A percentile compares a stretch with the other conserved stretches of the same genome.
Evolutionary conservation across 176 grass and related monocot genomes (phyloP).

Genomic region (Paspalum vaginatum): DNA sequence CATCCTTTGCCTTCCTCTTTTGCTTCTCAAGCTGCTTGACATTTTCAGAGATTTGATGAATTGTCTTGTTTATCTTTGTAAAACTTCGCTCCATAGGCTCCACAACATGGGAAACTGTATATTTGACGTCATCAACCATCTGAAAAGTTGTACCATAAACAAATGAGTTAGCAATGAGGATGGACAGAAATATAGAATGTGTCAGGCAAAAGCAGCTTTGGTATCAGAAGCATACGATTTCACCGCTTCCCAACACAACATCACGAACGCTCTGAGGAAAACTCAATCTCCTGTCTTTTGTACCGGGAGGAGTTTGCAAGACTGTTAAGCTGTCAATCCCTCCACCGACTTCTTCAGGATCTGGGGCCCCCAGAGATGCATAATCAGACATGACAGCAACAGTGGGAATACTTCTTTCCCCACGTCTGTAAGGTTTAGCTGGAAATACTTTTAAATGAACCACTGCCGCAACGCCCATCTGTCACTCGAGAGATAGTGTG

Average conservation of each 20-base stretch:
- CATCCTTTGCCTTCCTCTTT: slow-evolving; percentile 90
- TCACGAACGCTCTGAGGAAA: slow-evolving; percentile 92
- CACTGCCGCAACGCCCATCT: slow-evolving; percentile 93
- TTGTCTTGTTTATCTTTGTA: slow-evolving; percentile 74
- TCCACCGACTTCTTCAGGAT: slow-evolving; percentile 84
- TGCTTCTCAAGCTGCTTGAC: slow-evolving; percentile 84
- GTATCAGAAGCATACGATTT: slow-evolving; percentile 74
- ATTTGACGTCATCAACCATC: slow-evolving; percentile 98
- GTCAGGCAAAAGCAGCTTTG: slow-evolving; percentile 16
- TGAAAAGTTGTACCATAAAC: slow-evolving; percentile 41
- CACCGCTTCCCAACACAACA: slow-evolving; percentile 84
- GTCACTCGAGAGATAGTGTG: slow-evolving; percentile 33
- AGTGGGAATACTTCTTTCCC: slow-evolving; percentile 78
- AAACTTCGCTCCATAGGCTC: slow-evolving; percentile 87
- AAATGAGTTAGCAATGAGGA: background rate
- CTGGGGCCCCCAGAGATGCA: slow-evolving; percentile 79
- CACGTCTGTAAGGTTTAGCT: slow-evolving; percentile 74
- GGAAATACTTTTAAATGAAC: slow-evolving; percentile 97
- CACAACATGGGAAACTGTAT: slow-evolving; percentile 91
- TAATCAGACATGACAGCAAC: slow-evolving; percentile 96
- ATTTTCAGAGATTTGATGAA: slow-evolving; percentile 92
- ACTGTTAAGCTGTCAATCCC: slow-evolving; percentile 72
- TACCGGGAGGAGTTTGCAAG: slow-evolving; percentile 52
- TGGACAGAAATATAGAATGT: background rate
- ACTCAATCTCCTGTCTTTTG: slow-evolving; percentile 66